These are phyloP conservation scores for Thermothielavioides terrestris DNA, from an alignment of 495 filamentous ascomycete species.

Conservation along the genomic window DNA sequence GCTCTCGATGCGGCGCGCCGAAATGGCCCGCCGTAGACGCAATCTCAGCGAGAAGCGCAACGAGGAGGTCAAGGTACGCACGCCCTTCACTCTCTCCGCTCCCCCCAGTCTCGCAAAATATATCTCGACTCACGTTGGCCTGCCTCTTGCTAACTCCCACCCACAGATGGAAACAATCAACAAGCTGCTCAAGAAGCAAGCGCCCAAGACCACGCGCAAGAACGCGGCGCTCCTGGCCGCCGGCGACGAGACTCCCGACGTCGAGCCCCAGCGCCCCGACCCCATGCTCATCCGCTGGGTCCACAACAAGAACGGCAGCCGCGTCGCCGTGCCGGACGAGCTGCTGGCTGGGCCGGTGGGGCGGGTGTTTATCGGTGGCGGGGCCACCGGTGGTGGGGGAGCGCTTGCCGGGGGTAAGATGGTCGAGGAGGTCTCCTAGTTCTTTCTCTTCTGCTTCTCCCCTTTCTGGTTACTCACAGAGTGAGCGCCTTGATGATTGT, in stretches of 20 bases:
- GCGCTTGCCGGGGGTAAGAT: slow-evolving; percentile 28
- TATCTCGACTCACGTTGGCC: too few species aligned
- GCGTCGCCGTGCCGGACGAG: slow-evolving; percentile 68
- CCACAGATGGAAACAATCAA: slow-evolving; percentile 95
- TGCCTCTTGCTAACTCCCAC: slow-evolving; percentile 5
- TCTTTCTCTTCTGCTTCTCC: not conserved
- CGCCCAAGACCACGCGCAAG: slow-evolving; percentile 68
- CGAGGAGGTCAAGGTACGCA: slow-evolving; percentile 88
- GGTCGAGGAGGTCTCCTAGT: slow-evolving; percentile 34
- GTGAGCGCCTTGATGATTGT: not conserved
- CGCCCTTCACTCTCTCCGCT: not conserved
- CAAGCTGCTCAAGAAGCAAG: slow-evolving; percentile 89
- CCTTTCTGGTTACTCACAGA: not conserved
- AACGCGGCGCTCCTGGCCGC: slow-evolving; percentile 18
- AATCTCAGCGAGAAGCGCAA: slow-evolving; percentile 97
- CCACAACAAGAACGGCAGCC: slow-evolving; percentile 58
- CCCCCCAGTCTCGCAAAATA: too few species aligned
- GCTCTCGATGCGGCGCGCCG: slow-evolving; percentile 84
- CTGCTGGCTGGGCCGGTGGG: slow-evolving; percentile 67
- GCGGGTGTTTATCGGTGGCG: slow-evolving; percentile 41
- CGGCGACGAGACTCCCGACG: slow-evolving; percentile 47
- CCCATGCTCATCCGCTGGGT: slow-evolving; percentile 72
- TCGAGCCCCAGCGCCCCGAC: slow-evolving; percentile 46
- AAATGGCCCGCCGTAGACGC: slow-evolving; percentile 91
- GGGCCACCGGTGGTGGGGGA: slow-evolving; percentile 19